Conservation (phyloP, 2,329 filamentous ascomycete species). For the Cladophialophora psammophila region DNA sequence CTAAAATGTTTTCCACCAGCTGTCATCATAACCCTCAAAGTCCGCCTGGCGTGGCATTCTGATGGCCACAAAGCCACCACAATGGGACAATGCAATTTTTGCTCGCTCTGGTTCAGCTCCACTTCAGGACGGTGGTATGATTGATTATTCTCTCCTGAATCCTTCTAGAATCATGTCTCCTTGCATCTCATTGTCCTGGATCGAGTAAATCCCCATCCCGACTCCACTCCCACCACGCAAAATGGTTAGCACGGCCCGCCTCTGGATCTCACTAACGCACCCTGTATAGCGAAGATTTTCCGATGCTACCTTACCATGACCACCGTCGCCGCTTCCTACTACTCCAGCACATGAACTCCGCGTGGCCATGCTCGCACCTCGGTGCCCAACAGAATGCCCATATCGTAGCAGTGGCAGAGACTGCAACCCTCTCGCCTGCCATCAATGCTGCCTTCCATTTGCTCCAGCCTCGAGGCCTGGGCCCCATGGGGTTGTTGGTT, state of each 20-base stretch:
- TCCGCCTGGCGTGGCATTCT: constrained; percentile 3
- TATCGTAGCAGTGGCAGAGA: background rate
- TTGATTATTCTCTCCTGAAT: constrained; percentile 4
- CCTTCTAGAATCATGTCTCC: constrained; percentile 8
- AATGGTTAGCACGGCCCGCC: background rate
- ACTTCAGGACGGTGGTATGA: background rate
- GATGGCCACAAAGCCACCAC: background rate
- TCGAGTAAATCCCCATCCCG: background rate
- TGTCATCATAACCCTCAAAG: background rate
- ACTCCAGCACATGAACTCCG: constrained; percentile 13
- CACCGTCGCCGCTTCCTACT: constrained; percentile 1
- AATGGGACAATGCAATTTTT: constrained; percentile 1
- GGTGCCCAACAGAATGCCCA: constrained; percentile 6
- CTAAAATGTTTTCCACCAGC: background rate
- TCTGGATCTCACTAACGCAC: constrained; percentile 14
- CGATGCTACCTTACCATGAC: constrained; percentile 12
- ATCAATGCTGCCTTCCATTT: background rate
- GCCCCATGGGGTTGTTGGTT: constrained; percentile 6
- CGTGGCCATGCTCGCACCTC: background rate
- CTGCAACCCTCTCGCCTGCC: background rate
- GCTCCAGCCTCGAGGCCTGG: background rate
- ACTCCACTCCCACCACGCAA: constrained; percentile 1
- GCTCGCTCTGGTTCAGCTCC: background rate
- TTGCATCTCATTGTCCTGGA: constrained; percentile 3
- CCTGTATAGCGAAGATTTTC: constrained; percentile 4